Evolutionary conservation across 2,329 filamentous ascomycete species (phyloP).

Genomic region (Sarocladiaceae sp.): DNA sequence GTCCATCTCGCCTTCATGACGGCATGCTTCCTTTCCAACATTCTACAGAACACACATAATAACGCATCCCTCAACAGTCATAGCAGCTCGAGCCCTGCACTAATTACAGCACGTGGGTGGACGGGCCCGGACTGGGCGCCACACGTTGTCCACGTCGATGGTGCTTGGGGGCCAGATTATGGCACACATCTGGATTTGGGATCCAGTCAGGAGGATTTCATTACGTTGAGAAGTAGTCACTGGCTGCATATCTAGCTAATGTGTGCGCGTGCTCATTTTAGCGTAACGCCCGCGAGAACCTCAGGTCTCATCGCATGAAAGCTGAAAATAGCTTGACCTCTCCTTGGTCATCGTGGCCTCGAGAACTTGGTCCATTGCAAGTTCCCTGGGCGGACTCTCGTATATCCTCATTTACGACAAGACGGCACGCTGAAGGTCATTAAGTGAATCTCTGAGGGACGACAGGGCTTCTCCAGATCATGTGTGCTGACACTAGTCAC

Average conservation of each 20-base stretch:
- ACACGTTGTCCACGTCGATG: neutral
- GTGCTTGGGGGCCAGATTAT: neutral
- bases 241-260: neutral
- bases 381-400: neutral
- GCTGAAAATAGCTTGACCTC: neutral
- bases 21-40: neutral
- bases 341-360: no score
- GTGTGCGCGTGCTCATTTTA: neutral
- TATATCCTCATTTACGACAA: no score
- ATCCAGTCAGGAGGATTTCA: neutral
- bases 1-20: neutral
- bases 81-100: neutral
- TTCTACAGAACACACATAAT: neutral
- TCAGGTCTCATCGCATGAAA: no score
- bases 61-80: neutral
- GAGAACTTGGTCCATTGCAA: neutral
- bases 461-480: neutral
- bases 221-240: conserved; percentile 1
- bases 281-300: neutral
- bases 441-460: no score
- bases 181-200: neutral
- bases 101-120: neutral
- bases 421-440: no score
- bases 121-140: neutral
- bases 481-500: neutral